Evolutionary conservation across 306 rosid species (phyloP).

Genomic region (Trifolium fragiferum): DNA sequence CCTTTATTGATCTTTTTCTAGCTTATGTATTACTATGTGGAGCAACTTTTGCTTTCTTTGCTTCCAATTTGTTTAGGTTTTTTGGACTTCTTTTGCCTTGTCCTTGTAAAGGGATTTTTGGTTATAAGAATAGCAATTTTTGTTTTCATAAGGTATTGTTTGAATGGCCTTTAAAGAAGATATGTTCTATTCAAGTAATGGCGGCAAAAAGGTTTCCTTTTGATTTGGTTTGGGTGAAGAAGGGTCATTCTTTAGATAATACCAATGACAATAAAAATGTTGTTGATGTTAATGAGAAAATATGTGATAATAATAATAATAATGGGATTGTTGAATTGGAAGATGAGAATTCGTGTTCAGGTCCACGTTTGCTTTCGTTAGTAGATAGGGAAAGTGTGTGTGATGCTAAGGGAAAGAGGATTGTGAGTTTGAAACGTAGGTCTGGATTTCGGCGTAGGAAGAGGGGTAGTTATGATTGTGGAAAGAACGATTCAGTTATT

Average conservation of each 20-base stretch:
- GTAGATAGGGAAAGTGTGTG: slow-evolving; percentile 57
- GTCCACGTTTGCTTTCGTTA: slow-evolving; percentile 46
- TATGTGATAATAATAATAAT: slow-evolving; percentile 13
- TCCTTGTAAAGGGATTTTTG: slow-evolving; percentile 78
- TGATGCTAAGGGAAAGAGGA: slow-evolving; percentile 71
- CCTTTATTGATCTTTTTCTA: slow-evolving; percentile 66
- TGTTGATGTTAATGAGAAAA: slow-evolving; percentile 36
- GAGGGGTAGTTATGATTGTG: slow-evolving; percentile 53
- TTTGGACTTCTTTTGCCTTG: slow-evolving; percentile 70
- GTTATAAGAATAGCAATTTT: slow-evolving; percentile 53
- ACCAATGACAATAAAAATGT: slow-evolving; percentile 39
- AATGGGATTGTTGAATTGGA: slow-evolving; percentile 55
- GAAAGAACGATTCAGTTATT: slow-evolving; percentile 44
- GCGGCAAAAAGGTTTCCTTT: slow-evolving; percentile 68
- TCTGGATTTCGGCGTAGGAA: slow-evolving; percentile 61
- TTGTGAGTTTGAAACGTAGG: slow-evolving; percentile 57
- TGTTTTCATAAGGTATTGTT: slow-evolving; percentile 63
- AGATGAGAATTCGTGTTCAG: slow-evolving; percentile 57
- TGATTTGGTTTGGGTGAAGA: slow-evolving; percentile 55
- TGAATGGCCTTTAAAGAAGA: slow-evolving; percentile 62
- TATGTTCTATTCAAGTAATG: slow-evolving; percentile 55
- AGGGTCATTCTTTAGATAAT: slow-evolving; percentile 38
- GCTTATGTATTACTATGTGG: slow-evolving; percentile 75
- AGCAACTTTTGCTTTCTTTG: slow-evolving; percentile 62
- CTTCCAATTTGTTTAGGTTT: slow-evolving; percentile 51